Conservation (phyloP, 306 rosid genomes). For the Dryas drummondii region DNA sequence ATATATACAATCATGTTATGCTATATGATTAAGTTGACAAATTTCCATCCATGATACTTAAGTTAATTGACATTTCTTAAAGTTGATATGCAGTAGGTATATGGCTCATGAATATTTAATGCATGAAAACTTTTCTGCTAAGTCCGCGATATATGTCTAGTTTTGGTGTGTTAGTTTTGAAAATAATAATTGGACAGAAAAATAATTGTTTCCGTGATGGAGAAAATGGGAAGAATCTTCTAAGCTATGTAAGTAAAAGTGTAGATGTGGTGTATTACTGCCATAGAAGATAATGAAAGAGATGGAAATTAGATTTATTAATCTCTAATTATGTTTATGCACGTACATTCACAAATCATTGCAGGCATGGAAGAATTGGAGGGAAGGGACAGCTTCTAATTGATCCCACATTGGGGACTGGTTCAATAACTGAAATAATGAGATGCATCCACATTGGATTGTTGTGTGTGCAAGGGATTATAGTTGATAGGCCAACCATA, state of each 20-base stretch:
- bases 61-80: too few species aligned
- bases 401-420: not conserved
- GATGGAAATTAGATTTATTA: not conserved
- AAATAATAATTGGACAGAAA: slow-evolving; percentile 21
- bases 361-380: slow-evolving; percentile 32
- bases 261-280: too few species aligned
- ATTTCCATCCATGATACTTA: not conserved
- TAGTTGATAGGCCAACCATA: slow-evolving; percentile 31
- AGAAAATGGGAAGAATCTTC: slow-evolving; percentile 5
- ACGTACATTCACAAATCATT: not conserved
- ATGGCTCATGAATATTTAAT: slow-evolving; percentile 39
- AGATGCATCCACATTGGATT: slow-evolving; percentile 43
- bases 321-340: not conserved
- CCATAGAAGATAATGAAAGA: too few species aligned
- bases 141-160: slow-evolving; percentile 26
- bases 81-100: slow-evolving; percentile 11
- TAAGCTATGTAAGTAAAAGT: slow-evolving; percentile 14
- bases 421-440: slow-evolving; percentile 19
- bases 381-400: slow-evolving; percentile 7
- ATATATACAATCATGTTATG: not conserved
- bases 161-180: slow-evolving; percentile 30
- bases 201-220: not conserved
- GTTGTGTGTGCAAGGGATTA: slow-evolving; percentile 38
- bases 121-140: slow-evolving; percentile 12
- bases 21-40: not conserved